phyloP scores from a whole-genome alignment of 2,329 filamentous ascomycete species.

The Gaeumannomyces sp. region DNA sequence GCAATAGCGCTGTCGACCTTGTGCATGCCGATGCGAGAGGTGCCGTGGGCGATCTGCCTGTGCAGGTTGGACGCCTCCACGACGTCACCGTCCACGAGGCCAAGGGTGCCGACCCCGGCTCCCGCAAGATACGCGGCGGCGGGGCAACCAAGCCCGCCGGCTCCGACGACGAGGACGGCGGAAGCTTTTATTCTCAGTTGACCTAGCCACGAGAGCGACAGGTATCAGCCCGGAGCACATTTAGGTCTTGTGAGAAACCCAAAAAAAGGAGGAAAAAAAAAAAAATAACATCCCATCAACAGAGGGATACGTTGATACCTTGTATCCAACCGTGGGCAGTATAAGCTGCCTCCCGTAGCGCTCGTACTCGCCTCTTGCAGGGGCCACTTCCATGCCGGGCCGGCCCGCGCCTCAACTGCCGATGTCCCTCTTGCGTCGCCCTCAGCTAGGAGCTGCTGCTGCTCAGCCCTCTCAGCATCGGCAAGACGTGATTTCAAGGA shows the following conservation, averaged over 20 bases:
- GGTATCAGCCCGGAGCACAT: conserved; percentile 1
- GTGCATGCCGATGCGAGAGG: conserved; percentile 59
- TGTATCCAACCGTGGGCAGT: conserved; percentile 69
- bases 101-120: conserved; percentile 76
- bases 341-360: conserved; percentile 91
- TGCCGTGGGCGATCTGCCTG: conserved; percentile 79
- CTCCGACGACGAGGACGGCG: conserved; percentile 74
- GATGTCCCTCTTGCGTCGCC: neutral
- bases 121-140: conserved; percentile 89
- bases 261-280: too few species aligned
- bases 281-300: neutral
- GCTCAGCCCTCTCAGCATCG: conserved; percentile 27
- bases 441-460: neutral
- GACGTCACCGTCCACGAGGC: conserved; percentile 78
- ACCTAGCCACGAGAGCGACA: conserved; percentile 38
- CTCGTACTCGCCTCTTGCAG: conserved; percentile 68
- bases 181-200: conserved; percentile 68
- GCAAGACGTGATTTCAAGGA: conserved; percentile 39
- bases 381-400: conserved; percentile 53
- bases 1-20: conserved; percentile 75
- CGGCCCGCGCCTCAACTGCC: neutral
- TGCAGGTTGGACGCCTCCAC: conserved; percentile 91
- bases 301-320: conserved; percentile 38
- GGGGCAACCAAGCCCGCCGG: conserved; percentile 86
- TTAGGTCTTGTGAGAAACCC: too few species aligned